Percentiles rank a stretch among this genome's conserved stretches.
Conservation (phyloP, 2,329 filamentous ascomycete genomes). For the Exophiala alcalophila region DNA sequence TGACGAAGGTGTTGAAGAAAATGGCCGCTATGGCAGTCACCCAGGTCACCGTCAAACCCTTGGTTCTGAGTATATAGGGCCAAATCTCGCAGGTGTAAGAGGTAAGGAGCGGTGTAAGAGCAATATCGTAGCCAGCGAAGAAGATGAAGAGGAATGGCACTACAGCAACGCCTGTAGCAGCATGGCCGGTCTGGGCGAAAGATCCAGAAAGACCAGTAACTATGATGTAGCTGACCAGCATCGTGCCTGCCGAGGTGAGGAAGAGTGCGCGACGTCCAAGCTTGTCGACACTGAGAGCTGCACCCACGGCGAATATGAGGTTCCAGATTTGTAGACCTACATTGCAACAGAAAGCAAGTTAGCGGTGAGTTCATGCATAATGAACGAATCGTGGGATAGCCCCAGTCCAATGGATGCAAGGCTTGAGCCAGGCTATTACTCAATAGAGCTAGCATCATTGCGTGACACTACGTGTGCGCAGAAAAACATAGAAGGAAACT, state of each 20-base stretch:
- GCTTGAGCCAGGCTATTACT: constrained; percentile 10
- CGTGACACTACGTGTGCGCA: no score
- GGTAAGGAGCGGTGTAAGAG: constrained; percentile 25
- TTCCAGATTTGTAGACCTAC: constrained; percentile 32
- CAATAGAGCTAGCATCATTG: no score
- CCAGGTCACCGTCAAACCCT: constrained; percentile 40
- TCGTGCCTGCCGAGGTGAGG: constrained; percentile 28
- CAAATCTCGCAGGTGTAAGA: constrained; percentile 47
- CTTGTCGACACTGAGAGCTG: constrained; percentile 30
- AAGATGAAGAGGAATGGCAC: constrained; percentile 35
- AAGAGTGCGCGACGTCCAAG: constrained; percentile 30
- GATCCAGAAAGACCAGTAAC: constrained; percentile 31
- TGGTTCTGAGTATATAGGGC: constrained; percentile 48
- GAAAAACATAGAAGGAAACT: neutral
- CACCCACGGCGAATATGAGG: constrained; percentile 26
- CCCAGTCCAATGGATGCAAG: no score
- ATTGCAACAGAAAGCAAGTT: constrained; percentile 24
- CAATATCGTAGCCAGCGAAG: constrained; percentile 34
- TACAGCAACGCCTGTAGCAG: constrained; percentile 30
- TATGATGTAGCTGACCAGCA: constrained; percentile 30
- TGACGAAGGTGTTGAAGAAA: neutral
- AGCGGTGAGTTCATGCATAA: no score
- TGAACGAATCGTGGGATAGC: no score
- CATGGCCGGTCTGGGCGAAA: constrained; percentile 22
- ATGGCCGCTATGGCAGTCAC: no score